These are phyloP conservation scores for Fusarium guadeloupense DNA, from an alignment of 2,329 filamentous ascomycete genomes.

Conservation along the genomic window DNA sequence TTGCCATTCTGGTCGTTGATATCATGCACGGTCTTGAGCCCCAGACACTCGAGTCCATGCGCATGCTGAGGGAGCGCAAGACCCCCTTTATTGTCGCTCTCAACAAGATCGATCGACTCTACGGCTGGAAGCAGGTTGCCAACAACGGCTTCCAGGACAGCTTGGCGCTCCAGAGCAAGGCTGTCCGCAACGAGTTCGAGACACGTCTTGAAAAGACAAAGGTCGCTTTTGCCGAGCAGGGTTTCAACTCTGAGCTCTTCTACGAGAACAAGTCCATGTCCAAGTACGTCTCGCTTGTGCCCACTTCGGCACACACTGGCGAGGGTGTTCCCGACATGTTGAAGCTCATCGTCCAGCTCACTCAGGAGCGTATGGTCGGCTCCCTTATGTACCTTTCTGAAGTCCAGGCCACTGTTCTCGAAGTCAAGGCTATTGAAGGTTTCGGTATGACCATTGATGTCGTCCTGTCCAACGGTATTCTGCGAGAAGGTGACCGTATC, in stretches of 20 bases:
- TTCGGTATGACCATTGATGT: conserved; percentile 99
- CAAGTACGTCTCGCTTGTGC: conserved; percentile 92
- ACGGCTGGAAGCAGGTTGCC: conserved; percentile 97
- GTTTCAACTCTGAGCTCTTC: conserved; percentile 96
- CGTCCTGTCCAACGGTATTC: conserved; percentile 92
- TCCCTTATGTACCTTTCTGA: conserved; percentile 98
- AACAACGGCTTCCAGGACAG: conserved; percentile 99
- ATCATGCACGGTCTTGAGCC: conserved; percentile 99
- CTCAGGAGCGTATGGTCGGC: conserved; percentile 96
- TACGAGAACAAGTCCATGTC: conserved; percentile 99
- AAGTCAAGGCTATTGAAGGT: conserved; percentile 99
- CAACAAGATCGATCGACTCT: conserved; percentile 99
- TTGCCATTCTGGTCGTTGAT: conserved; percentile 97
- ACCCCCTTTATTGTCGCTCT: conserved; percentile 98
- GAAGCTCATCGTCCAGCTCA: conserved; percentile 90
- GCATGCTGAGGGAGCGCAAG: conserved; percentile 87
- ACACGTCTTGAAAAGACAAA: conserved; percentile 92
- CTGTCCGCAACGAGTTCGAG: conserved; percentile 92
- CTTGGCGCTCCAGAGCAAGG: conserved; percentile 87
- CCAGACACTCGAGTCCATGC: conserved; percentile 98
- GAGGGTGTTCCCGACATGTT: conserved; percentile 99
- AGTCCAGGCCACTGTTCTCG: conserved; percentile 95
- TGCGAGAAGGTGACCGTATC: conserved; percentile 93
- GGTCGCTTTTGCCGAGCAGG: conserved; percentile 92
- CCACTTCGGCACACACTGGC: conserved; percentile 97